Base-by-base conservation (phyloP, 768 basidiomycete genomes). In the Paxillus ammoniavirescens region DNA sequence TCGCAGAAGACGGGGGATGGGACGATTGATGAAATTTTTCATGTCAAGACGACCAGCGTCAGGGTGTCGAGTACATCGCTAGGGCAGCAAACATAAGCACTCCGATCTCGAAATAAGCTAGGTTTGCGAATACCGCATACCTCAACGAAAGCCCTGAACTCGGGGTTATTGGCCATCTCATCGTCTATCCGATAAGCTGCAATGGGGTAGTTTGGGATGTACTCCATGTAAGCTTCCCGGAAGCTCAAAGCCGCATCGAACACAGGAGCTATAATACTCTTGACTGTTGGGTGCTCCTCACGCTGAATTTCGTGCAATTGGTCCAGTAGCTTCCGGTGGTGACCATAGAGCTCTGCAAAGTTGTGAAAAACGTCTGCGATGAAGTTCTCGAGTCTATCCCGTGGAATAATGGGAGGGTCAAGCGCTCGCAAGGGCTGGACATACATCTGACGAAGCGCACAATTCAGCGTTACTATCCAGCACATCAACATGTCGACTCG, bases 181-280 rank as follows among this genome's bases (percentile, higher is more conserved):
- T 93, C 87, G 54, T 92, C 90, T 51, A 98, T 88, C 42, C 88
- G 75, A 63, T 90, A 90, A 2, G 89, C 87, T 0, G 94, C 95
- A 45, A 92, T 90, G 1, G 96, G 95, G 70, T 94, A 91, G 72
- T 94, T 87, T n/a, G 90, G 82, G 56, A 93, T 83, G 62, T 97
- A 98, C 56, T 93, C 89, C 78, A 94, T 83, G 70, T 99, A 99
- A 13, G 89, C 87, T 46, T 91, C 89, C 6, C 91, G 82, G 78
- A 96, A 98, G 60, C 95, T 92, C 55, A 97, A 78, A 1, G 94
- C 92, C 3, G 92, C 92, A 65, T 94, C 87, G 48, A 92, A 83
- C 54, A 97, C 77, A 1, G 92, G 78, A 28, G 91, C 93, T 2
- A 91, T 93, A 54, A 98, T 77, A 52, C 81, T 87, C 45, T 78